Conservation (phyloP, 2,329 filamentous ascomycete species). For the Claviceps pusilla region DNA sequence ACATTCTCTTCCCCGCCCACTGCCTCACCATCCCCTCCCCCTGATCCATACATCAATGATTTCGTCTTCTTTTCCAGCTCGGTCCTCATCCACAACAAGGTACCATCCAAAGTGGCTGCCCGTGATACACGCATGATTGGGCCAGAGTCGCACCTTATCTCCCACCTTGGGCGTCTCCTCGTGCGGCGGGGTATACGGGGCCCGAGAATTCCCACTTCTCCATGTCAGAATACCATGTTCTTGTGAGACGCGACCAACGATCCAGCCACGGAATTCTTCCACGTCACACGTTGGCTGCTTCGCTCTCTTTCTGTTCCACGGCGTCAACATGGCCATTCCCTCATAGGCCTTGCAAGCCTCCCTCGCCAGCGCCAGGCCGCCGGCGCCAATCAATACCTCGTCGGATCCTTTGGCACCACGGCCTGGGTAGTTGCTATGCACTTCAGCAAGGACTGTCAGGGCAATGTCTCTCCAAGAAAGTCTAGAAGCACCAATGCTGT, state of each 20-base stretch:
- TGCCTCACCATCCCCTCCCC: conserved; percentile 12
- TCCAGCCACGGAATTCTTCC: conserved; percentile 39
- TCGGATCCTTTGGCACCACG: conserved; percentile 31
- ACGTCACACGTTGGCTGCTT: conserved; percentile 14
- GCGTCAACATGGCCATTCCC: conserved; percentile 55
- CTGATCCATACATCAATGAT: conserved; percentile 58
- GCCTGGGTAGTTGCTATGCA: conserved; percentile 51
- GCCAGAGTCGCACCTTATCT: conserved; percentile 56
- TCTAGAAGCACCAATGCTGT: conserved; percentile 31
- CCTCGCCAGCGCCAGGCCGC: conserved; percentile 53
- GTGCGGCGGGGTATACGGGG: conserved; percentile 8
- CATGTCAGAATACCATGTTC: conserved; percentile 63
- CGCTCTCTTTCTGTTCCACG: conserved; percentile 31
- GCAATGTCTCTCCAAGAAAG: conserved; percentile 44
- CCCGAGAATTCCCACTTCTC: conserved; percentile 19
- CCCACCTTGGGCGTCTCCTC: conserved; percentile 36
- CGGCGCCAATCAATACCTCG: conserved; percentile 56
- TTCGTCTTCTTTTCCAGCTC: conserved; percentile 36
- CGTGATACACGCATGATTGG: conserved; percentile 69
- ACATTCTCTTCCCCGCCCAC: not conserved
- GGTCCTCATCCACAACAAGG: conserved; percentile 52
- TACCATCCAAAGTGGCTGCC: conserved; percentile 60
- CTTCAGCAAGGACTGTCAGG: conserved; percentile 55
- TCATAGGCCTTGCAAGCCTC: conserved; percentile 60
- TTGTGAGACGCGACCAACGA: conserved; percentile 58